phyloP scores from a whole-genome alignment of 2,329 filamentous ascomycete genomes.

The Penicillium frequentans region DNA sequence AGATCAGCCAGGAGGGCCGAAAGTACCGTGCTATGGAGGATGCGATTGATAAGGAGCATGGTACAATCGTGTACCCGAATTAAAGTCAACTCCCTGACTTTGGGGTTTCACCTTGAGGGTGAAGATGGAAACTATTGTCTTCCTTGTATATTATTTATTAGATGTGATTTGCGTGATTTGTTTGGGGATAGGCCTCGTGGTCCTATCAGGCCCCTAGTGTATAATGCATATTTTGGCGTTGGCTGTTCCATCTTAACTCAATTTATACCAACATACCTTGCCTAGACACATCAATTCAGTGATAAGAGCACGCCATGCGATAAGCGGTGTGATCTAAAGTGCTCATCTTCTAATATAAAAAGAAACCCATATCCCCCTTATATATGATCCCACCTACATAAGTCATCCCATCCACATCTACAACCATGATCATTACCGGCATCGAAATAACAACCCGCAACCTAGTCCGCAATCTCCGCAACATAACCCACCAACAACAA shows the following conservation, averaged over 20 bases:
- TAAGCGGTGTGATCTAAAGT: too few relatives aligned
- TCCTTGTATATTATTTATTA: background rate
- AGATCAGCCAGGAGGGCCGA: conserved; percentile 57
- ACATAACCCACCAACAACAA: conserved; percentile 24
- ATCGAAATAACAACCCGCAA: conserved; percentile 16
- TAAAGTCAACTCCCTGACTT: conserved; percentile 1
- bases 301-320: too few relatives aligned
- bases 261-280: too few relatives aligned
- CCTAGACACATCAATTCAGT: too few relatives aligned
- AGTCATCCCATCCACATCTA: background rate
- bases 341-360: background rate
- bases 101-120: background rate
- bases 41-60: conserved; percentile 49
- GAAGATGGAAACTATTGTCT: background rate
- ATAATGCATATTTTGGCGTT: background rate
- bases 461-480: conserved; percentile 20
- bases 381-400: background rate
- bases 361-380: background rate
- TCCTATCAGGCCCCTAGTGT: background rate
- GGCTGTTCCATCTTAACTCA: too few relatives aligned
- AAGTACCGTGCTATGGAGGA: conserved; percentile 59
- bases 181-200: background rate
- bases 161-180: background rate
- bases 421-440: background rate
- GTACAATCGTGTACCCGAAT: conserved; percentile 30